Evolutionary conservation across 1,284 basidiomycete genomes (phyloP).

Genomic region (Pseudozyma tsukubaensis): DNA sequence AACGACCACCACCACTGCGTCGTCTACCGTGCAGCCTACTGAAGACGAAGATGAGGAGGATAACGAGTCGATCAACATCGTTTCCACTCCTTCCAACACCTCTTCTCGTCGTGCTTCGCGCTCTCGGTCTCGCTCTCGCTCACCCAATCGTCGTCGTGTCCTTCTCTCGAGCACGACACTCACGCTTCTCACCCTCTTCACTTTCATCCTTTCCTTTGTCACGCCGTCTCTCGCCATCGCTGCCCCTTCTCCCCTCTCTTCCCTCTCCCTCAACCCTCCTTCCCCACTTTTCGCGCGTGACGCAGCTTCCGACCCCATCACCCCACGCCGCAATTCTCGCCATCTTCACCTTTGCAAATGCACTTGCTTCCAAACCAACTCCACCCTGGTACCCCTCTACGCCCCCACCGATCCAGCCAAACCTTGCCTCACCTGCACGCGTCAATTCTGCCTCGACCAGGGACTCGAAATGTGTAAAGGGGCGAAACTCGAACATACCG

Average conservation of each 20-base stretch:
- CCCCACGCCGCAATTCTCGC: constrained; percentile 5
- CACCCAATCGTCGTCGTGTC: constrained; percentile 14
- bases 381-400: constrained; percentile 66
- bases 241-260: neutral
- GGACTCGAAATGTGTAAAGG: constrained; percentile 62
- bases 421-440: constrained; percentile 66
- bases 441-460: constrained; percentile 67
- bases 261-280: constrained; percentile 1
- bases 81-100: constrained; percentile 14
- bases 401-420: constrained; percentile 51
- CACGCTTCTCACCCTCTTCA: constrained; percentile 30
- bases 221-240: constrained; percentile 16
- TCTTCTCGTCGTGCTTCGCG: constrained; percentile 3
- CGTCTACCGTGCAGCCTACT: neutral
- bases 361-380: constrained; percentile 68
- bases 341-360: constrained; percentile 66
- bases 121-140: constrained; percentile 14
- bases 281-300: neutral
- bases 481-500: constrained; percentile 60
- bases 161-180: constrained; percentile 21
- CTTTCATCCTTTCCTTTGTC: constrained; percentile 19
- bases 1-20: neutral
- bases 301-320: neutral
- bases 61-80: constrained; percentile 17
- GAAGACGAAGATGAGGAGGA: constrained; percentile 1